Conservation (phyloP, 139 green algal species). For the Spirogloea muscicola region DNA sequence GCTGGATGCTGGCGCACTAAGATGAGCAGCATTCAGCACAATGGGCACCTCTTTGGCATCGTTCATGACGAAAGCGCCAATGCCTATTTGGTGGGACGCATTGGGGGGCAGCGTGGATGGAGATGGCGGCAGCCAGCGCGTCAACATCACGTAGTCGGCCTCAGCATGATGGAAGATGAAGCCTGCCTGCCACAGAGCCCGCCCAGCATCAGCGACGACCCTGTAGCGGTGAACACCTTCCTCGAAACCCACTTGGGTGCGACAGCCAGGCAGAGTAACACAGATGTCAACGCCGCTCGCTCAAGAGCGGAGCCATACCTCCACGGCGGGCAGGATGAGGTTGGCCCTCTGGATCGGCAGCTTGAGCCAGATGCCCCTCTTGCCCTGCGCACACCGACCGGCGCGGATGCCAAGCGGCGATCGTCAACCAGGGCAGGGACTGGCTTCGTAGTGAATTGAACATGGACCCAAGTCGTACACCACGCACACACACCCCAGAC, state of each 20-base stretch:
- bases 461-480: too few relatives aligned
- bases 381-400: too few relatives aligned
- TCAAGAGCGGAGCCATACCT: constrained; percentile 13
- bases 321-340: constrained; percentile 23
- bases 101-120: constrained; percentile 47
- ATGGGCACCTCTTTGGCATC: background rate
- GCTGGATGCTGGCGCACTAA: background rate
- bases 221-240: too few relatives aligned
- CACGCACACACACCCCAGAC: too few relatives aligned
- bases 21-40: background rate
- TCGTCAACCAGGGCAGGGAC: too few relatives aligned
- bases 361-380: constrained; percentile 30
- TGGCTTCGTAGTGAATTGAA: too few relatives aligned
- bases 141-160: constrained; percentile 52
- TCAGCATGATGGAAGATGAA: constrained; percentile 58
- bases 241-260: too few relatives aligned
- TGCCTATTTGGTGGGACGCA: constrained; percentile 53
- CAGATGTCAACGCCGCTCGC: too few relatives aligned
- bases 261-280: too few relatives aligned
- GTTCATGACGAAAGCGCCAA: constrained; percentile 55
- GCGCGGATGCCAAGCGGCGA: too few relatives aligned
- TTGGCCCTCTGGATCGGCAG: constrained; percentile 11
- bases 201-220: too few relatives aligned
- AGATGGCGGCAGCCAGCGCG: constrained; percentile 47
- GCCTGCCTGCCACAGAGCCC: constrained; percentile 41